Evolutionary conservation across 345 rosid genomes (phyloP), one percentile per base, ranked within the genome.

Genomic region (Cardamine resedifolia): DNA sequence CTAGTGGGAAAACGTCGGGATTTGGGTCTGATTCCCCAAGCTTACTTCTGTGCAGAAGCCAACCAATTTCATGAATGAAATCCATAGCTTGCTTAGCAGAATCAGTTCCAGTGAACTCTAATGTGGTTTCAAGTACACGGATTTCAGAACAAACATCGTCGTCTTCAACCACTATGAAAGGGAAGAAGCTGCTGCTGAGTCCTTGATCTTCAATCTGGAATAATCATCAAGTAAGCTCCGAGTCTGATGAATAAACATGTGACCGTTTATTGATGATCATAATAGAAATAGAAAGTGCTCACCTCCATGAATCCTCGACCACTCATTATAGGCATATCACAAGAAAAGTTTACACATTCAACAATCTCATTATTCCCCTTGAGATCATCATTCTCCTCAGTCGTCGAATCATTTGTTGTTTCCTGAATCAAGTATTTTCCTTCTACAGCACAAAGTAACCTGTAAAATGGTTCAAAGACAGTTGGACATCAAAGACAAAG

Each of bases 291-390:
- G 62, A 72, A 50, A 43, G 68, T 47, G 5, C n/a, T 70, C 50
- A 94, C 99, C 99, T 96, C 99, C 50, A 96, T 86, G 79, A 90
- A 96, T 69, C 99, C 99, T 80, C 98, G 84, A 74, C 99, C 96
- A 43, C 70, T 76, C 31, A 73, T 73, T 4, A 74, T 38, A 7
- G 98, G 91, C 65, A 92, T 74, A 72, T 91, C 81, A 81, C 95
- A 92, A 50, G 87, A 85, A 52, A 88, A 85, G 70, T 71, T 81
- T 16, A 92, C 76, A 66, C 74, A 84, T 36, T 85, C 95, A 51
- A 69, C 90, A 49, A 10, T 41, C 71, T 87, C 94, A 74, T 81
- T 83, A 50, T 77, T 79, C 74, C 73, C 88, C 67, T 81, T 75
- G 66, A 27, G 63, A 58, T 64, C 70, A 73, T 80, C 84, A 64